Percentiles rank a stretch among this genome's conserved stretches.
phyloP scores from a whole-genome alignment of 1,139 yeast species.

The Kurtzmaniella quercitrusa region DNA sequence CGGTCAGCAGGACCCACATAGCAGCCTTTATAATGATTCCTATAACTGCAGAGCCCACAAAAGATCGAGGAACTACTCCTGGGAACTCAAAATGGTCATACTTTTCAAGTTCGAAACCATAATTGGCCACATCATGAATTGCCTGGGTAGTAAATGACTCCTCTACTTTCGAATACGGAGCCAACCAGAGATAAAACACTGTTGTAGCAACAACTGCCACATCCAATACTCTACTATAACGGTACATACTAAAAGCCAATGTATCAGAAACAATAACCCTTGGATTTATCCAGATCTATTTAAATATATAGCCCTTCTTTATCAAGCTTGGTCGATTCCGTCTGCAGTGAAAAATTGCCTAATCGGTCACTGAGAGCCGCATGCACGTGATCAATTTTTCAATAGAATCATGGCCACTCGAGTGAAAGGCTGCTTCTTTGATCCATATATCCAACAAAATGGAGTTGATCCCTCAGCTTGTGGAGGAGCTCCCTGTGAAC shows the following conservation, averaged over 20 bases:
- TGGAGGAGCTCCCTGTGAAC: conserved; percentile 25
- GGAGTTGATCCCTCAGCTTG: conserved; percentile 42
- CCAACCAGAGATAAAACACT: conserved; percentile 41
- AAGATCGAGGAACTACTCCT: conserved; percentile 86
- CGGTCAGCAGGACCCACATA: conserved; percentile 13
- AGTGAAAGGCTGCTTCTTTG: neutral
- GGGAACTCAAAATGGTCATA: conserved; percentile 82
- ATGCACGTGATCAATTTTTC: neutral
- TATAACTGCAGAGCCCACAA: conserved; percentile 65
- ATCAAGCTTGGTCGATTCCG: no score
- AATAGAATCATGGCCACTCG: neutral
- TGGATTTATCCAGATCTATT: no score
- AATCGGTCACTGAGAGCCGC: no score
- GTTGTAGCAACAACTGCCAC: conserved; percentile 25
- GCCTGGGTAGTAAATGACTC: conserved; percentile 94
- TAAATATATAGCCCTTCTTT: no score
- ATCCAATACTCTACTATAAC: conserved; percentile 22
- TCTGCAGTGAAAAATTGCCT: neutral
- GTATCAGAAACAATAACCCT: no score
- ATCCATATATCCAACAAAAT: neutral
- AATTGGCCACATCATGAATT: conserved; percentile 69
- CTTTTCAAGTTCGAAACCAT: conserved; percentile 47
- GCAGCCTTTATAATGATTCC: conserved; percentile 34
- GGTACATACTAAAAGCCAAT: conserved; percentile 11
- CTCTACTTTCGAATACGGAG: conserved; percentile 91